Evolutionary conservation across 257 asterid species (phyloP), one percentile per base, ranked within the genome.

Genomic region (Solanum pennellii): DNA sequence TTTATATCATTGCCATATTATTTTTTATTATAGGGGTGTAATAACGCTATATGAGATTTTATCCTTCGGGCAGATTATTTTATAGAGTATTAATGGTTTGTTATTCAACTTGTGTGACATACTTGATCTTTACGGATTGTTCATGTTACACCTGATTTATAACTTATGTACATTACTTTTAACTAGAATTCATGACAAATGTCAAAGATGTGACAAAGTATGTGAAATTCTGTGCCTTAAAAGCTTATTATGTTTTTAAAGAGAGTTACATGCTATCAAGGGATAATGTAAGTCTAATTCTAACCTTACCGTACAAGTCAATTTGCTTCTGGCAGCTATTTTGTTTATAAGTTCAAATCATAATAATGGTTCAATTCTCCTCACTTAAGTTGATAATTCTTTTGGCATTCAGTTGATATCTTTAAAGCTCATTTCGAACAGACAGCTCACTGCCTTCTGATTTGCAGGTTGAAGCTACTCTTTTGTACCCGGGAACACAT

Each of bases 31-130:
- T 95, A 97, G 99, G 99, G 94, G 59, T 95, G 98, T 97, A 97
- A 90, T 95, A 71, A 91, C 95, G 98, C 73, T 95, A 95, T 93
- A 44, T 97, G 93, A 90, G 98, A 88, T 95, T 97, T 92, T 97
- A 94, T 92, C 94, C 98, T 84, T 94, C 98, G 83, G 99, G 99
- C 77, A 95, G 96, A 90, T 97, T 97, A 87, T 94, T 95, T 45
- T 95, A 97, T 85, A 94, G 94, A 98, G 99, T 97, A 86, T 14
- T 87, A 42, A 41, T 86, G 45, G 47, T 84, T 72, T 29, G 27
- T 88, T 82, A 31, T 83, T 90, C 65, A 59, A 27, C 33, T 44
- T 21, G 23, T 83, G 56, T 75, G 44, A n/a, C 65, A 27, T 74
- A 84, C 76, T 27, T 65, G 39, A 45, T 45, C 84, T 27, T 45